Base-by-base conservation (phyloP, 345 rosid species). In the Brassica nigra region DNA sequence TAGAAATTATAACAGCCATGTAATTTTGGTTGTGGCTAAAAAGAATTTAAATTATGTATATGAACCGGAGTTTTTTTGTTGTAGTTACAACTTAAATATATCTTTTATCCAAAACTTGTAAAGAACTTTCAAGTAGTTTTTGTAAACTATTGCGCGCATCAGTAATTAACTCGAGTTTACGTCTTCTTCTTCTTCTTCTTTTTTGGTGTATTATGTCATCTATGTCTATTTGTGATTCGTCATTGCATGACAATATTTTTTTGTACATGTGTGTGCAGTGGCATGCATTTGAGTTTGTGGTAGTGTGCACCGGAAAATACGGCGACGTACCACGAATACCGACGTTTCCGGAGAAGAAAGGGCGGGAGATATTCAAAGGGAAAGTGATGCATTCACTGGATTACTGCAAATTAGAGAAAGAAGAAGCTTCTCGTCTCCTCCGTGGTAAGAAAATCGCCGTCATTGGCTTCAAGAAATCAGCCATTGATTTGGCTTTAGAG, bases 401-500 rank as follows among this genome's bases (percentile, higher is more conserved):
- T 72, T 94, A 94, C 85, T 92, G 94, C 88, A 92, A 91, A 70
- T 84, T 94, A 18, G 91, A 86, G 80, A 88, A 86, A 79, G 91
- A 88, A 79, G 90, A 84, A 30, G 85, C 95, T 69, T 57, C 81
- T 67, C 66, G 79, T 58, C 86, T 94, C 10, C 90, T 91, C 30
- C 78, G 69, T 49, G 89, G 86, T 33, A 94, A 89, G 72, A 92
- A 90, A 70, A 91, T 92, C 3, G 92, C 81, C 0, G 86, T 94
- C 59, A 80, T 91, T 15, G 99, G 98, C 63, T 94, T 69, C 87
- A 94, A 86, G 76, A 94, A 94, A 86, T 94, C 99, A 2, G 99
- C 87, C 70, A 94, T 94, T 15, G 98, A 94, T 87, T 86, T 94
- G 79, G 97, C 98, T 66, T 55, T 88, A 80, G 98, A 94, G 81